A percentile compares a stretch with the other conserved stretches of the same genome.
These are phyloP conservation scores for Leptomonas seymouri DNA, from an alignment of 208 protist species.

Conservation along the genomic window DNA sequence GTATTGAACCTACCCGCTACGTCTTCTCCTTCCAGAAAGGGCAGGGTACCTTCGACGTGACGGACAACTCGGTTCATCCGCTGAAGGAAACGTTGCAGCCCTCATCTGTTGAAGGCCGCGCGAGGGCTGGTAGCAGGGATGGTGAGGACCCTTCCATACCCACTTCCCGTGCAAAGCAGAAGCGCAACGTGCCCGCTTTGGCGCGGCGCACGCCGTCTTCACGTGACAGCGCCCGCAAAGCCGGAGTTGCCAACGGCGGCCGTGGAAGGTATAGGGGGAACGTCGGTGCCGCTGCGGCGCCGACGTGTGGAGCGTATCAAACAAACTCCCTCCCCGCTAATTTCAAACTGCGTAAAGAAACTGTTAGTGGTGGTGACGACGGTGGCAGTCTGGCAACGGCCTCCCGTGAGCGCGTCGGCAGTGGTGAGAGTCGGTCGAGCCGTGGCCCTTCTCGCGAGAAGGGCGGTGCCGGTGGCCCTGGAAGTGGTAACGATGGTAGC, in stretches of 20 bases:
- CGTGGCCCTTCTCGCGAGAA: slow-evolving; percentile 15
- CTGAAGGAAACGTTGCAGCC: slow-evolving; percentile 16
- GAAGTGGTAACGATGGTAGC: slow-evolving; percentile 3
- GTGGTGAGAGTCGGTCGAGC: slow-evolving; percentile 11
- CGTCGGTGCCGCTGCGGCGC: background rate
- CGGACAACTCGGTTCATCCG: background rate
- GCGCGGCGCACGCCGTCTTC: slow-evolving; percentile 12
- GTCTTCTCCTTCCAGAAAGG: slow-evolving; percentile 56
- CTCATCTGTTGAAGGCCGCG: slow-evolving; percentile 19
- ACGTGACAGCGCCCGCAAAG: slow-evolving; percentile 14
- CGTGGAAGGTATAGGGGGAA: slow-evolving; percentile 3
- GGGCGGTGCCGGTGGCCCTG: background rate
- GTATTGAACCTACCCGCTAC: slow-evolving; percentile 36
- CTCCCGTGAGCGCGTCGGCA: slow-evolving; percentile 7
- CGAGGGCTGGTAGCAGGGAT: slow-evolving; percentile 2
- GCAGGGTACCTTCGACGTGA: slow-evolving; percentile 41
- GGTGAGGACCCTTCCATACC: background rate
- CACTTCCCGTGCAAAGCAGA: background rate
- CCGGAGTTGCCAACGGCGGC: background rate
- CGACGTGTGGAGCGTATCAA: slow-evolving; percentile 33
- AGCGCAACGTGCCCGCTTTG: background rate
- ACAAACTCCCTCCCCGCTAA: slow-evolving; percentile 71
- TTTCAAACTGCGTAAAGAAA: slow-evolving; percentile 33
- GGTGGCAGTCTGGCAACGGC: background rate
- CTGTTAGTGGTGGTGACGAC: too few species aligned